phyloP scores from a whole-genome alignment of 805 yeast genomes.

The Suhomyces tanzawaensis region DNA sequence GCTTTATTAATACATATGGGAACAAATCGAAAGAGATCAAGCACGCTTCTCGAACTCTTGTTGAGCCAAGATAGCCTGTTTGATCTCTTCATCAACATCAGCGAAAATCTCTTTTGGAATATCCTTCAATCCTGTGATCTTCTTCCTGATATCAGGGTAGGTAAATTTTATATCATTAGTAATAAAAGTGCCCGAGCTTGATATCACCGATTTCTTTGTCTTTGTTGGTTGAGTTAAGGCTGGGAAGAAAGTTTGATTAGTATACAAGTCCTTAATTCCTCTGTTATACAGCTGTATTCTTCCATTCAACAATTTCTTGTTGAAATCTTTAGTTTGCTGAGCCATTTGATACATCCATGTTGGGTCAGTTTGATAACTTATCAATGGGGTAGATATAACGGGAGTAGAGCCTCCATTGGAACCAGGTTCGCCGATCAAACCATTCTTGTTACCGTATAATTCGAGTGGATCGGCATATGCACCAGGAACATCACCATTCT shows the following conservation, averaged over 20 bases:
- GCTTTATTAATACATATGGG: slow-evolving; percentile 8
- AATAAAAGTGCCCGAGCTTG: slow-evolving; percentile 30
- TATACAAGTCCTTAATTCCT: slow-evolving; percentile 76
- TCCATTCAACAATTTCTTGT: slow-evolving; percentile 55
- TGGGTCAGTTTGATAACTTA: slow-evolving; percentile 53
- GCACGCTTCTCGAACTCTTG: slow-evolving; percentile 45
- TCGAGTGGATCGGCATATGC: slow-evolving; percentile 70
- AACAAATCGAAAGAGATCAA: slow-evolving; percentile 3
- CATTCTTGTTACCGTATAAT: slow-evolving; percentile 7
- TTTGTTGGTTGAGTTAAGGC: slow-evolving; percentile 67
- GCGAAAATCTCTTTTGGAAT: slow-evolving; percentile 60
- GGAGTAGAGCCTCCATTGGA: slow-evolving; percentile 25
- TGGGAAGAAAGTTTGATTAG: slow-evolving; percentile 80
- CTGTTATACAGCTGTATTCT: slow-evolving; percentile 54
- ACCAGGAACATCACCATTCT: slow-evolving; percentile 67
- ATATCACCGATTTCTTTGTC: slow-evolving; percentile 28
- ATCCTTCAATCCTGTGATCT: slow-evolving; percentile 61
- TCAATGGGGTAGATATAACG: slow-evolving; percentile 40
- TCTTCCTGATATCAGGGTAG: slow-evolving; percentile 45
- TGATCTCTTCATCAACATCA: slow-evolving; percentile 51
- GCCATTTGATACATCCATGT: slow-evolving; percentile 88
- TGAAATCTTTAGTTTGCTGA: slow-evolving; percentile 68
- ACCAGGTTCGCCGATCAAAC: slow-evolving; percentile 8
- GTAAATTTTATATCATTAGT: slow-evolving; percentile 46
- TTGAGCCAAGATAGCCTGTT: slow-evolving; percentile 61